Evolutionary conservation across 768 basidiomycete genomes (phyloP), one percentile per base, ranked within the genome.

Genomic region (Mycena indigotica): DNA sequence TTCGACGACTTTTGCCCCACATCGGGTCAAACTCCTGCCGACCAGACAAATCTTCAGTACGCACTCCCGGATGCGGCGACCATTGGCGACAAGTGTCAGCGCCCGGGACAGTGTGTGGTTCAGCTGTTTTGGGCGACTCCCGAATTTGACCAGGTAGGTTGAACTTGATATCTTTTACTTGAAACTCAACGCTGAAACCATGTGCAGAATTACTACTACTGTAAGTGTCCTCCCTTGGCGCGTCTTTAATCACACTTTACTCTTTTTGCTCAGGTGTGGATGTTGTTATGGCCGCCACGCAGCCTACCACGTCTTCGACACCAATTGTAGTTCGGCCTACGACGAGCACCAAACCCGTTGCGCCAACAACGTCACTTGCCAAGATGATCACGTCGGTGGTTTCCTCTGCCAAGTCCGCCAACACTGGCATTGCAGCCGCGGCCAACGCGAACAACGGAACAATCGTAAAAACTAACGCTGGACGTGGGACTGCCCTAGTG

Each of bases 151-250:
- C n/a, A n/a, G n/a, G n/a, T n/a, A n/a, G n/a, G n/a, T n/a, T n/a
- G n/a, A n/a, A n/a, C n/a, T n/a, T n/a, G n/a, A n/a, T n/a, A n/a
- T n/a, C n/a, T n/a, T n/a, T n/a, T n/a, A n/a, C n/a, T n/a, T n/a
- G n/a, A n/a, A n/a, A n/a, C n/a, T n/a, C n/a, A n/a, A n/a, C n/a
- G n/a, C n/a, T n/a, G n/a, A n/a, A n/a, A n/a, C n/a, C n/a, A n/a
- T n/a, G n/a, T n/a, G 26, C 62, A 63, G 44, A 63, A 60, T 30
- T 63, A 63, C 52, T 53, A 56, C 28, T 63, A 63, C 44, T 63
- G 62, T 63, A 2, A 2, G 61, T 51, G 16, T n/a, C n/a, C n/a
- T n/a, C n/a, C n/a, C n/a, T n/a, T n/a, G n/a, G n/a, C n/a, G n/a
- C n/a, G n/a, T n/a, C n/a, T n/a, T n/a, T n/a, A n/a, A n/a, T n/a